These are phyloP conservation scores for Picochlorum sp. DNA, from an alignment of 139 green algal species.

Conservation along the genomic window DNA sequence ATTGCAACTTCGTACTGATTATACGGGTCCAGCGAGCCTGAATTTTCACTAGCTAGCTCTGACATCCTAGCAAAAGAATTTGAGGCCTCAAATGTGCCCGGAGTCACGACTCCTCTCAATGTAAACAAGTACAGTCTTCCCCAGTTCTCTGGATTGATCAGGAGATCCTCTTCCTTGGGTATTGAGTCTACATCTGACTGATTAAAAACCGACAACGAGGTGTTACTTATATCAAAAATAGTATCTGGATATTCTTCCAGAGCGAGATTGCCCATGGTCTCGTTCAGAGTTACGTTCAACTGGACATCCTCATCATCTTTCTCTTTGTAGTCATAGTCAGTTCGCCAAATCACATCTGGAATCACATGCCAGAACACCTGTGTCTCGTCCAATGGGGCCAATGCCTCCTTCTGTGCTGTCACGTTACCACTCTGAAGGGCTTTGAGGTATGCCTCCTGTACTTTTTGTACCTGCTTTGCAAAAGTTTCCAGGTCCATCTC, in stretches of 20 bases:
- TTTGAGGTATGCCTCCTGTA: constrained; percentile 25
- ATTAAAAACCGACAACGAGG: not conserved
- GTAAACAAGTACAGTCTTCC: not conserved
- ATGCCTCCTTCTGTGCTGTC: not conserved
- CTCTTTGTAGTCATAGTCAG: constrained; percentile 22
- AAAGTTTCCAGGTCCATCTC: constrained; percentile 1
- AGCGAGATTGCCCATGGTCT: no score
- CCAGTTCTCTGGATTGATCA: not conserved
- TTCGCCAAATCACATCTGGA: constrained; percentile 4
- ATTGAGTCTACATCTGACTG: not conserved
- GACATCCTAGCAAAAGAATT: constrained; percentile 7
- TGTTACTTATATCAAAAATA: no score
- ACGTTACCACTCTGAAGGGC: constrained; percentile 6
- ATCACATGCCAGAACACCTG: constrained; percentile 28
- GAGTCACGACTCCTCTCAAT: not conserved
- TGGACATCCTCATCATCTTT: constrained; percentile 7
- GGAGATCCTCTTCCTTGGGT: not conserved
- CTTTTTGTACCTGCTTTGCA: constrained; percentile 2
- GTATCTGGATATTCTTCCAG: no score
- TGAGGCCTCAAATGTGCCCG: constrained; percentile 23
- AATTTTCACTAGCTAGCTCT: constrained; percentile 10
- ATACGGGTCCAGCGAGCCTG: constrained; percentile 27
- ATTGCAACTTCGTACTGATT: constrained; percentile 58
- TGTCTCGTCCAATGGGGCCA: constrained; percentile 28
- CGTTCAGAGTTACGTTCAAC: constrained; percentile 22